Percentiles rank a stretch among this genome's conserved stretches.
phyloP scores from a whole-genome alignment of 2,329 filamentous ascomycete genomes.

The Xylaria sp. region DNA sequence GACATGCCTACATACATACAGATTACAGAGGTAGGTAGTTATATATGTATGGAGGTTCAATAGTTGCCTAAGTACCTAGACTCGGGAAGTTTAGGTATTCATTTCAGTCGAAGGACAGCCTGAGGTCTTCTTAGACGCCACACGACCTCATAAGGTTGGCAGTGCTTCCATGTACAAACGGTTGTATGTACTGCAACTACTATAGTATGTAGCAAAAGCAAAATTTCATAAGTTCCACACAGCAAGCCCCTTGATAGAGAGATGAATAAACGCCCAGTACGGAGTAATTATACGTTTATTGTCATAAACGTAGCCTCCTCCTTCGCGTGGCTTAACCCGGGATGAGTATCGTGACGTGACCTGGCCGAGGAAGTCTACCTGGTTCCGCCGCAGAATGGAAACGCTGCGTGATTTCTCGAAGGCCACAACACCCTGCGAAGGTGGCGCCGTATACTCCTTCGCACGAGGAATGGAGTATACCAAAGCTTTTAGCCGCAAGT shows the following conservation, averaged over 20 bases:
- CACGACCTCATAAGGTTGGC: too few species aligned
- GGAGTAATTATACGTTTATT: background rate
- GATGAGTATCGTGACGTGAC: slow-evolving; percentile 15
- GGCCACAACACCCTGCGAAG: background rate
- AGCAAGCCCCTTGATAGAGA: background rate
- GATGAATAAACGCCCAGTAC: background rate
- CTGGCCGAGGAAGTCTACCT: background rate
- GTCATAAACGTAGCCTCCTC: too few species aligned
- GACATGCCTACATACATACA: too few species aligned
- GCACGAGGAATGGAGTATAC: background rate
- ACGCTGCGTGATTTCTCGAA: background rate
- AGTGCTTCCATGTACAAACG: too few species aligned
- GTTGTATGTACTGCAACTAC: too few species aligned
- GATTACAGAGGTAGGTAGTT: background rate
- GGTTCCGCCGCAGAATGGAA: background rate
- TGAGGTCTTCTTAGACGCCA: background rate
- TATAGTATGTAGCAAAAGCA: background rate
- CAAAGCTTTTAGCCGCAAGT: background rate
- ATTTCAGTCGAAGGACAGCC: background rate
- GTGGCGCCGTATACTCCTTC: background rate
- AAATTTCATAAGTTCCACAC: background rate
- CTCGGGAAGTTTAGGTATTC: background rate
- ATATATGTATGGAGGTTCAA: too few species aligned
- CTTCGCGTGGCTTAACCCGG: background rate
- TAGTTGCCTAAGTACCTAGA: background rate